Evolutionary conservation across 257 asterid genomes (phyloP), one percentile per base, ranked within the genome.

Genomic region (Striga asiatica): DNA sequence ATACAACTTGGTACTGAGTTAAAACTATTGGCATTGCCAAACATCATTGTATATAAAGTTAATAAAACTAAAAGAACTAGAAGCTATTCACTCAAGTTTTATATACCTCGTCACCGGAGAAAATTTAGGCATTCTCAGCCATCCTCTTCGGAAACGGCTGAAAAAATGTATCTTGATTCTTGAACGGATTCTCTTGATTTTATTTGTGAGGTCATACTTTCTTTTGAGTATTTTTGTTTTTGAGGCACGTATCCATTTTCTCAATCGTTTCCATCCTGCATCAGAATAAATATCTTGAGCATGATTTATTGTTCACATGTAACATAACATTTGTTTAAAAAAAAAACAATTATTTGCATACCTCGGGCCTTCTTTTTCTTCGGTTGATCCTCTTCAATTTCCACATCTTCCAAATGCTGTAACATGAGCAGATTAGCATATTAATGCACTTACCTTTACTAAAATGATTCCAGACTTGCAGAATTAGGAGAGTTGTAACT

Each of bases 101-200:
- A 66, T 74, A 16, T 89, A 83, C 50, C 68, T 73, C 7, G 77
- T 79, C n/a, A 56, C 68, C 13, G 84, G 76, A 69, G 88, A 70
- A 60, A 83, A 81, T 50, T 28, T 77, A 16, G 93, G 80, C 46
- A 83, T 52, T 24, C 42, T 69, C 45, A 81, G 66, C 87, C 95
- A 78, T 43, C 67, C 78, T 53, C 71, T 71, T 24, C 63, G 74
- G 23, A 88, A 73, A 32, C 78, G 76, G 57, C 64, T 53, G 58
- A 88, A 78, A 66, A 86, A 66, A 12, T 69, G 84, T 46, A 85
- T 83, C 68, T 76, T 89, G 64, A 89, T 67, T 75, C 94, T 76
- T 5, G 78, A 83, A 10, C 76, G 82, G 9, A 89, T 68, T 56
- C 89, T 62, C 69, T 76, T 85, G 56, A 79, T 47, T 74, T 74